Conservation (phyloP, 495 filamentous ascomycete genomes). For the Lasiosphaeria miniovina region DNA sequence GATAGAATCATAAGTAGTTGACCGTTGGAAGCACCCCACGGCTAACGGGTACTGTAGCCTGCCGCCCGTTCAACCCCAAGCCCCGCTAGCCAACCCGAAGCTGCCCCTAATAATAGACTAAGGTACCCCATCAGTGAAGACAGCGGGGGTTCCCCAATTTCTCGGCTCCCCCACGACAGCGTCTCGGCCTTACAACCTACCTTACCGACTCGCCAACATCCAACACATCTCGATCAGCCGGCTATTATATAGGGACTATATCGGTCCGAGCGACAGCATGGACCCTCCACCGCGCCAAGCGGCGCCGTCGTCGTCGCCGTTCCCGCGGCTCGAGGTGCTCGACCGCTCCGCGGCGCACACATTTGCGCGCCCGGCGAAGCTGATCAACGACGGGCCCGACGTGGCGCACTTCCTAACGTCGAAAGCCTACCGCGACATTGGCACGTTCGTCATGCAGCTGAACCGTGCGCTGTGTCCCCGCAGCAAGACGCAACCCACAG, state of each 20-base stretch:
- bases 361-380: constrained; percentile 62
- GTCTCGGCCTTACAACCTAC: background rate
- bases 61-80: too few species aligned
- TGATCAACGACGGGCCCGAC: constrained; percentile 78
- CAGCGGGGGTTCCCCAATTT: too few species aligned
- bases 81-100: too few species aligned
- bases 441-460: constrained; percentile 82
- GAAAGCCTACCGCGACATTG: constrained; percentile 79
- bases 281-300: constrained; percentile 6
- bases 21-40: too few species aligned
- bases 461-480: constrained; percentile 83
- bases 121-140: too few species aligned
- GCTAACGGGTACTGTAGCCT: too few species aligned
- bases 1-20: too few species aligned
- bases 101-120: background rate
- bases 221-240: background rate
- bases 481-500: constrained; percentile 18
- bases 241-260: too few species aligned
- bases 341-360: constrained; percentile 33
- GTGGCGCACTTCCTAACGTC: constrained; percentile 72
- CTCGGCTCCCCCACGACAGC: too few species aligned
- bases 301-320: constrained; percentile 5
- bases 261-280: background rate
- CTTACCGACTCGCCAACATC: background rate
- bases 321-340: constrained; percentile 35